Conservation (phyloP, 2,329 filamentous ascomycete species). For the Penicillium freii region DNA sequence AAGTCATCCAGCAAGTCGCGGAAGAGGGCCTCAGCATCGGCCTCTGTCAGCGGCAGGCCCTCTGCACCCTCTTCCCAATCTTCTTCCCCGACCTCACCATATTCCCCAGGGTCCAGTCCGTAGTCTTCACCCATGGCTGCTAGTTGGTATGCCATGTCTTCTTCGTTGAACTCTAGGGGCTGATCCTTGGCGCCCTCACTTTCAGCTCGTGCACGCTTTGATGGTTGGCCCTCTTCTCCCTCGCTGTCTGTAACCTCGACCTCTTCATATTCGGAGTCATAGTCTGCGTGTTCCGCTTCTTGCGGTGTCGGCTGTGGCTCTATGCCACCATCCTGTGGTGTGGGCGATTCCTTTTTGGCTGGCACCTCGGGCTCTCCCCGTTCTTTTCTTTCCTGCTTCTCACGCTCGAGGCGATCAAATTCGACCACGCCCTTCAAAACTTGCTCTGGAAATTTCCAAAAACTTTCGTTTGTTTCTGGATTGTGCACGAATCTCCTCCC, state of each 20-base stretch:
- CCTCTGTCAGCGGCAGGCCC: slow-evolving; percentile 67
- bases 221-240: slow-evolving; percentile 50
- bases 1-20: slow-evolving; percentile 82
- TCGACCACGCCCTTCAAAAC: slow-evolving; percentile 71
- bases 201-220: slow-evolving; percentile 54
- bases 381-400: slow-evolving; percentile 60
- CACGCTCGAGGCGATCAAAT: slow-evolving; percentile 70
- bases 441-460: slow-evolving; percentile 91
- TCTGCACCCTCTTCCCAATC: slow-evolving; percentile 69
- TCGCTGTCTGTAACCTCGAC: slow-evolving; percentile 67
- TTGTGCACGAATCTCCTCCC: slow-evolving; percentile 90
- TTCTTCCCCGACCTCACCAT: slow-evolving; percentile 60
- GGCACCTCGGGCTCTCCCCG: slow-evolving; percentile 27
- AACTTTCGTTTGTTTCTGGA: slow-evolving; percentile 77
- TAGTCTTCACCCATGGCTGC: slow-evolving; percentile 87
- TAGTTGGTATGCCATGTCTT: slow-evolving; percentile 89
- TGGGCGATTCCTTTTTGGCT: slow-evolving; percentile 16
- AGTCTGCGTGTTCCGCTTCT: slow-evolving; percentile 45
- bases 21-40: slow-evolving; percentile 76
- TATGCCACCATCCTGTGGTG: slow-evolving; percentile 14
- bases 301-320: slow-evolving; percentile 30
- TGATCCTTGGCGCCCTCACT: slow-evolving; percentile 48
- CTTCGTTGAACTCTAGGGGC: slow-evolving; percentile 80
- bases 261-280: slow-evolving; percentile 74
- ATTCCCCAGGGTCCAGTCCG: slow-evolving; percentile 72